Evolutionary conservation across 768 basidiomycete genomes (phyloP).

Genomic region (Boletus barrowsii): DNA sequence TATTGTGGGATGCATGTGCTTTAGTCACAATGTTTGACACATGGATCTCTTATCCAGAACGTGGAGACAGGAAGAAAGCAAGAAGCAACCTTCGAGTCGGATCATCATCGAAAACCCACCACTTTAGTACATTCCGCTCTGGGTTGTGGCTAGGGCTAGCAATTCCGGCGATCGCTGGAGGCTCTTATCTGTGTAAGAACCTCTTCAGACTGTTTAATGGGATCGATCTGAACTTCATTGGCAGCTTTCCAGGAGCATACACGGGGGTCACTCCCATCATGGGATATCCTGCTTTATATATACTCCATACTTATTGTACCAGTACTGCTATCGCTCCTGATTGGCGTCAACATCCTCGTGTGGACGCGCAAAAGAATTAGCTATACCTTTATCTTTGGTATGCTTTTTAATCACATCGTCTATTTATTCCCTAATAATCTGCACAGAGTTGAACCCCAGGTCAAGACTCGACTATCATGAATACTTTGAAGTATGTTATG

Average conservation of each 20-base stretch:
- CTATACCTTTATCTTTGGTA: slow-evolving; percentile 87
- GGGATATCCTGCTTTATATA: slow-evolving; percentile 72
- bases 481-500: slow-evolving; percentile 58
- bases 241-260: slow-evolving; percentile 56
- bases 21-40: background rate
- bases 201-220: background rate
- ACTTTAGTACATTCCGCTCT: slow-evolving; percentile 71
- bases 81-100: slow-evolving; percentile 59
- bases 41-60: slow-evolving; percentile 32
- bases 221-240: background rate
- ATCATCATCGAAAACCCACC: slow-evolving; percentile 52
- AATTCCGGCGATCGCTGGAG: slow-evolving; percentile 62
- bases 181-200: slow-evolving; percentile 53
- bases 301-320: slow-evolving; percentile 78
- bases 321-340: slow-evolving; percentile 66
- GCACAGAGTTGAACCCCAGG: slow-evolving; percentile 62
- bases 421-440: background rate
- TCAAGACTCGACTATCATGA: slow-evolving; percentile 74
- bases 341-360: slow-evolving; percentile 77
- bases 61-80: slow-evolving; percentile 80
- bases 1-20: background rate
- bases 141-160: slow-evolving; percentile 72
- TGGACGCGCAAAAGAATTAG: slow-evolving; percentile 82
- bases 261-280: slow-evolving; percentile 58
- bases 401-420: slow-evolving; percentile 10